Evolutionary conservation across 2,329 filamentous ascomycete genomes (phyloP).

Genomic region (Colletotrichum kahawae): DNA sequence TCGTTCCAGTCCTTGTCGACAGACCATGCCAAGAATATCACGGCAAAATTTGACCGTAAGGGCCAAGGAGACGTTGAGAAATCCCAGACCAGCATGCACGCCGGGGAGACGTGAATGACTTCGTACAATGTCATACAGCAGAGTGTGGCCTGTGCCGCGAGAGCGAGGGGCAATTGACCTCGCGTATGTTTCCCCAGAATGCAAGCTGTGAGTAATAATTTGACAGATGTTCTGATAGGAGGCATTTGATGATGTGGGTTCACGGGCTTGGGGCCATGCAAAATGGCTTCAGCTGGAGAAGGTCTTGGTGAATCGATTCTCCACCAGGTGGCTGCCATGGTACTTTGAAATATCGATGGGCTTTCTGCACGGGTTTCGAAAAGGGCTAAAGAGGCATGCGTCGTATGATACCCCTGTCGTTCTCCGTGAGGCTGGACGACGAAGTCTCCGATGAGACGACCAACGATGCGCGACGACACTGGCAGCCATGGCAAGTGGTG

Average conservation of each 20-base stretch:
- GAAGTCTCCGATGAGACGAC: not conserved
- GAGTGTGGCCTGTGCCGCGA: not conserved
- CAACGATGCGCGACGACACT: not conserved
- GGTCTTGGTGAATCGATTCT: constrained; percentile 5
- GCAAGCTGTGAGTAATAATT: constrained; percentile 17
- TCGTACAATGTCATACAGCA: not conserved
- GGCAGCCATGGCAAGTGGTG: not conserved
- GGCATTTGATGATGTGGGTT: not conserved
- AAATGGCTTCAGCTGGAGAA: not conserved
- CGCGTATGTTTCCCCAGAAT: not conserved
- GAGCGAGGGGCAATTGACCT: not conserved
- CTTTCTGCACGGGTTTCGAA: constrained; percentile 7
- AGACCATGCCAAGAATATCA: not conserved
- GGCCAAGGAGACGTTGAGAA: not conserved
- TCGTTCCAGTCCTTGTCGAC: not conserved
- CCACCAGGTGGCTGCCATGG: constrained; percentile 5
- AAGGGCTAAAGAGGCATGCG: not conserved
- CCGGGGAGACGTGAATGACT: not conserved
- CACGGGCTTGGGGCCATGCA: not conserved
- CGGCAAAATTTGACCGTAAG: not conserved
- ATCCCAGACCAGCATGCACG: not conserved
- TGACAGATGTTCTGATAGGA: constrained; percentile 4
- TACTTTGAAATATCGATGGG: constrained; percentile 5
- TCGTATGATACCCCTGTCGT: constrained; percentile 16
- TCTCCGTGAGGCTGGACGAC: not conserved